Evolutionary conservation across 2,329 filamentous ascomycete genomes (phyloP), one percentile per base, ranked within the genome.

Genomic region (Aspergillus luchuensis): DNA sequence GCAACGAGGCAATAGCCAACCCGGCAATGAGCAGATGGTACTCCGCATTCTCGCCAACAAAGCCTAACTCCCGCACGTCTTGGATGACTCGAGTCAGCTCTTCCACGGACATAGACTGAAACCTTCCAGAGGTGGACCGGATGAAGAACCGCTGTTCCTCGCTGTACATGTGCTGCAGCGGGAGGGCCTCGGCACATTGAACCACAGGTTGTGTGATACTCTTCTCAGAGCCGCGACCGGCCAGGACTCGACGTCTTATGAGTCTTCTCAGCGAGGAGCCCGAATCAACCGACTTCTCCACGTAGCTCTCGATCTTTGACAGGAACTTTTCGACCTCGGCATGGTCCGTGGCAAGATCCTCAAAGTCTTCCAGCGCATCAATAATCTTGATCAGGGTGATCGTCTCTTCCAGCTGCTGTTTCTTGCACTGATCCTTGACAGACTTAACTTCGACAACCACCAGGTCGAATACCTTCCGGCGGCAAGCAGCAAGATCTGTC

Each of bases 351-450:
- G 71, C 68, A 17, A 79, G 61, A 54, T 78, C 76, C 60, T 76
- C 74, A 59, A 79, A 77, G 39, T 77, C 72, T 57, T 78, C 76
- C 43, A 78, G 63, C 11, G 73, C 70, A 67, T 75, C 74, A 23
- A 79, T 68, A 10, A 71, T 72, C 55, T 76, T 76, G 28, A 73
- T 73, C 15, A 79, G 63, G 7, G 71, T 72, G 25, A 76, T 69
- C 8, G 71, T 72, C 25, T 74, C 68, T 56, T 73, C 67, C 33
- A 74, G 43, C 38, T 72, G 66, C 21, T 76, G 67, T 62, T 76
- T 76, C 59, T 71, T 72, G 62, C 72, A 73, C 43, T 70, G 69
- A 43, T 72, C 69, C 57, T 72, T 74, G 48, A 76, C 69, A 2
- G 71, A 68, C 48, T 75, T 73, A 56, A 79, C 67, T 47, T 76